Base-by-base conservation (phyloP, 331 rosid genomes). In the Cydonia oblonga region DNA sequence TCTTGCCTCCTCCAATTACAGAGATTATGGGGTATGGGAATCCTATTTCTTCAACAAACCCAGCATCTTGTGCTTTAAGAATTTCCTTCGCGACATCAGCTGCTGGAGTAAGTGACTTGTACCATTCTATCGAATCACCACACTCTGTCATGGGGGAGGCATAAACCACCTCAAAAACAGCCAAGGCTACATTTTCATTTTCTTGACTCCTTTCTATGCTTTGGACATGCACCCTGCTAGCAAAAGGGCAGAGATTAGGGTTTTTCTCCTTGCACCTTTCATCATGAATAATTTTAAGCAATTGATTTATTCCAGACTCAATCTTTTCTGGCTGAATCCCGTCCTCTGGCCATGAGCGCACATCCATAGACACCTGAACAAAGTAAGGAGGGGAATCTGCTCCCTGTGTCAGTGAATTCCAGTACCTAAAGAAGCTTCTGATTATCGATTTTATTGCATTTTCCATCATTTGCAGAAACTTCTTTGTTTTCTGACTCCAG, bases 311-410 rank as follows among this genome's bases (percentile, higher is more conserved):
- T 83, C 97, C 96, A 57, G 99, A 91, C 73, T 90, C 97, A 61
- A 95, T 87, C 80, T 86, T 88, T 79, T 91, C 96, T 51, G 99
- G 99, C 76, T 95, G 99, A 87, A 95, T 95, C 65, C 97, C 99
- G 74, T 91, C 96, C 74, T 91, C 96, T 73, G 99, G 99, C 93
- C 96, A 95, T 66, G 77, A 81, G 65, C 79, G 81, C 76, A 91
- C 97, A 87, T 91, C 93, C 89, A 95, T 84, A 72, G 97, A 89
- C 70, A 95, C 89, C 89, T 95, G 97, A 72, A 95, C 79, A 83
- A 95, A 90, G 84, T 91, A 95, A 66, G 99, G 99, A 77, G 99
- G 97, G 44, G 99, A 86, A 33, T 95, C 99, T 72, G 99, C 96
- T 83, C 82, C 99, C 13, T 70, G 87, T 4, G 96, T 90, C 75